A percentile compares a stretch with the other conserved stretches of the same genome.
These are phyloP conservation scores for Colletotrichum abscissum DNA, from an alignment of 2,329 filamentous ascomycete genomes.

Conservation along the genomic window DNA sequence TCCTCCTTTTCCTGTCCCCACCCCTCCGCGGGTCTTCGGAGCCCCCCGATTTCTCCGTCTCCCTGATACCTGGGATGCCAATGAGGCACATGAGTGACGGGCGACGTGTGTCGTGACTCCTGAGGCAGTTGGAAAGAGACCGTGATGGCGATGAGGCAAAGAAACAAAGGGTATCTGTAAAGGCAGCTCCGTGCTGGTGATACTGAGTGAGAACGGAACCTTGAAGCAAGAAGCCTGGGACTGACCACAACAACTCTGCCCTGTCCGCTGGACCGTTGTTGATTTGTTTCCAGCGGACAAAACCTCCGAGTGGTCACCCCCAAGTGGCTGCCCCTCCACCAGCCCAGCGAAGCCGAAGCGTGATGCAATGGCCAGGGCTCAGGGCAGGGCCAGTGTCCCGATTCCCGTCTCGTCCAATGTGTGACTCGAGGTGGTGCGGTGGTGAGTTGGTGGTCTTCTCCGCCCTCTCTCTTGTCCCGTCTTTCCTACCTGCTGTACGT, in stretches of 20 bases:
- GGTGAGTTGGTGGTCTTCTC: background rate
- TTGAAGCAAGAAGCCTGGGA: background rate
- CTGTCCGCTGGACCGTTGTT: background rate
- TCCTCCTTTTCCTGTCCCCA: background rate
- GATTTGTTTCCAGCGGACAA: slow-evolving; percentile 18
- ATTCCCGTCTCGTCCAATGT: slow-evolving; percentile 1
- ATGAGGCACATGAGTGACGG: background rate
- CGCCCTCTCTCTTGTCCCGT: too few species aligned
- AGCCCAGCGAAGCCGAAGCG: background rate
- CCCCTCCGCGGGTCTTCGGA: background rate
- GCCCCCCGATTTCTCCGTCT: background rate
- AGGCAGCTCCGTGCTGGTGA: background rate
- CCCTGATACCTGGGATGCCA: background rate
- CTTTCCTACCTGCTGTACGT: background rate
- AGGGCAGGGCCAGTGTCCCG: background rate
- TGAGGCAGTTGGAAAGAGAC: background rate
- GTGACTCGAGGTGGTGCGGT: background rate
- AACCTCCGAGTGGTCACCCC: slow-evolving; percentile 12
- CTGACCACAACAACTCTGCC: background rate
- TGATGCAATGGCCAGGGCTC: background rate
- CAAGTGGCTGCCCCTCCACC: background rate
- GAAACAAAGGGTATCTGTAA: background rate
- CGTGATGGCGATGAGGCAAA: background rate
- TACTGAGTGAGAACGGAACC: background rate
- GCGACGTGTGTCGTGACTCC: background rate